A percentile compares a stretch with the other conserved stretches of the same genome.
phyloP scores from a whole-genome alignment of 306 rosid genomes.

The Styphnolobium japonicum region DNA sequence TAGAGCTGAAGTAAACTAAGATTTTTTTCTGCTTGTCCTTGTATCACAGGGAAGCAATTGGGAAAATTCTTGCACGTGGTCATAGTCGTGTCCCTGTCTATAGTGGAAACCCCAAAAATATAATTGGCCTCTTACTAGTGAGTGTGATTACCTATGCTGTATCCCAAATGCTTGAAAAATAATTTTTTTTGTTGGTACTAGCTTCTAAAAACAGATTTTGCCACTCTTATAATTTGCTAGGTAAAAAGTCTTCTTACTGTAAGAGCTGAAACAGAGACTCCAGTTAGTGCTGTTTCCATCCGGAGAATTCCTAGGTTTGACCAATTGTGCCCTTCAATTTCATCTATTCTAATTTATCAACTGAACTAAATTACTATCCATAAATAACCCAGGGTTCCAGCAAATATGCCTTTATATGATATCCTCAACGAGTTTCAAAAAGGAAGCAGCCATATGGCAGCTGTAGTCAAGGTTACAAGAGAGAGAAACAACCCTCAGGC shows the following conservation, averaged over 20 bases:
- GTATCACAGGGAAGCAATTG: slow-evolving; percentile 86
- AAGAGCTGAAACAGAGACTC: slow-evolving; percentile 95
- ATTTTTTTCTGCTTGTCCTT: slow-evolving; percentile 6
- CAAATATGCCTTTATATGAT: slow-evolving; percentile 93
- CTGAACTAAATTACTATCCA: slow-evolving; percentile 14
- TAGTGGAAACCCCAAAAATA: slow-evolving; percentile 79
- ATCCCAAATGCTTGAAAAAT: background rate
- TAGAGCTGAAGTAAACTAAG: slow-evolving; percentile 8
- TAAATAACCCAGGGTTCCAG: slow-evolving; percentile 69
- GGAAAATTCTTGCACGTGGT: slow-evolving; percentile 92
- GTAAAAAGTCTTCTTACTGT: slow-evolving; percentile 92
- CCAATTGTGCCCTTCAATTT: background rate
- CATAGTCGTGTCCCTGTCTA: slow-evolving; percentile 96
- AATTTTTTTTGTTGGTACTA: slow-evolving; percentile 7
- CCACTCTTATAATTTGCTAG: slow-evolving; percentile 36
- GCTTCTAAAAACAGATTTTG: background rate
- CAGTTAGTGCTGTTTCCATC: slow-evolving; percentile 53
- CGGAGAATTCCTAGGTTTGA: slow-evolving; percentile 90
- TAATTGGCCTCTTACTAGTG: slow-evolving; percentile 89
- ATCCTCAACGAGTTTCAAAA: slow-evolving; percentile 96
- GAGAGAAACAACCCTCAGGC: slow-evolving; percentile 45
- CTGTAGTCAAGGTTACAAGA: slow-evolving; percentile 69
- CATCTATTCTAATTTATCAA: background rate
- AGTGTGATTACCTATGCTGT: slow-evolving; percentile 25
- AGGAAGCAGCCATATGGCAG: slow-evolving; percentile 99